Evolutionary conservation across 176 grass and related monocot genomes (phyloP), one percentile per base, ranked within the genome.

Genomic region (Otatea glauca): DNA sequence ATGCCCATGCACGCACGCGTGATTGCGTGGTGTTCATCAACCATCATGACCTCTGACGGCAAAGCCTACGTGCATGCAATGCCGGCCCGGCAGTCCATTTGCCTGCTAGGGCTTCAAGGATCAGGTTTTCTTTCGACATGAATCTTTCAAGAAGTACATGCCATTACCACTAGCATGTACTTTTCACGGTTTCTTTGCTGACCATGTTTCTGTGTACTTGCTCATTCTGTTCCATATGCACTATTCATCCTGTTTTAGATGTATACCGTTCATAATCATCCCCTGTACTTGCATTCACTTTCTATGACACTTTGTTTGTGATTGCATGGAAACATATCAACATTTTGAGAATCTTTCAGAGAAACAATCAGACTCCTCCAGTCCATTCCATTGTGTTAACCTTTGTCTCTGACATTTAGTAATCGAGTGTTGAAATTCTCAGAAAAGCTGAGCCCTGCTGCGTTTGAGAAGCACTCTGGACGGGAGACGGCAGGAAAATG

Each of bases 381-480:
- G 50, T 53, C 17, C 50, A 53, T 53, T 43, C 10, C 32, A 70
- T 9, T 23, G 45, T 32, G 15, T n/a, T 49, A 56, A 75, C 7
- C 17, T 49, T 49, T 50, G 14, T 50, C 48, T 50, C 48, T 50
- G 13, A 13, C 14, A 16, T 14, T 3, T 20, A 66, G 43, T 7
- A 45, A 23, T 32, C 59, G 9, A 62, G 10, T 25, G 9, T 15
- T 56, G 82, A 12, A 51, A 47, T 55, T 55, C 65, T 39, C 83
- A 92, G 91, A 87, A 70, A 92, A 92, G 55, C 82, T 92, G 72
- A 92, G 87, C 53, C 91, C 87, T 25, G 79, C 91, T 32, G 91
- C 91, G 79, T 92, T 92, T 72, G 91, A 92, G 84, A 92, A 92
- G 68, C 91, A 92, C 68, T 92, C 87, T 14, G 87, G 79, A 3